Evolutionary conservation across 164 flowering plant species (phyloP), one percentile per base, ranked within the genome.

Genomic region (Akebia trifoliata): DNA sequence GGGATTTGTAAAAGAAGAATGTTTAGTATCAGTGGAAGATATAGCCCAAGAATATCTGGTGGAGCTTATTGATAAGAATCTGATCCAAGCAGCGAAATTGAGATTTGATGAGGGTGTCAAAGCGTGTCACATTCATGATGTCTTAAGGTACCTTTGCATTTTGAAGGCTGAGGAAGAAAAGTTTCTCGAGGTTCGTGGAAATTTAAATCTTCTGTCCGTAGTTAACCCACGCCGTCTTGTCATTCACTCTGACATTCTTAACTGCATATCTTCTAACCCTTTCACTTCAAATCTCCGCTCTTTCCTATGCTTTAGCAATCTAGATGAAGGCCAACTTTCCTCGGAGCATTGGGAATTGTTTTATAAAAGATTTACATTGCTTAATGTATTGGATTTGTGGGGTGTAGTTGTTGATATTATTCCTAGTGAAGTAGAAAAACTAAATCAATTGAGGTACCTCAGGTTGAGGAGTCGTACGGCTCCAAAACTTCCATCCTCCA

Each of bases 381-480:
- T 57, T 15, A 47, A 38, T 9, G 60, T 65, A 18, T 3, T 65
- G 26, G 28, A 52, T 32, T 18, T 62, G 17, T 0, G 31, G n/a
- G 8, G 21, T 34, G 6, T 8, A 4, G 11, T 11, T 14, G 11
- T 31, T 11, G 9, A 20, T 3, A 8, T 22, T 4, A 1, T 20
- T 39, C 52, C 66, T 0, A 17, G 14, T 0, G 56, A 56, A 49
- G 29, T 74, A 2, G 73, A 69, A 7, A 39, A 46, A 0, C 60
- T 74, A 1, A 12, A 62, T 22, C 68, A 64, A 20, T 61, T 77
- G 51, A 62, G 63, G 61, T 72, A 64, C 55, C 32, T 72, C 1
- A 20, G 46, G 29, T 40, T 15, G 22, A 34, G 9, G 0, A 6
- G 0, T 1, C 36, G 1, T 5, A 18, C 0, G 1, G 22, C 6